Conservation (phyloP, 208 protist species). For the Wallacemonas rigidus region DNA sequence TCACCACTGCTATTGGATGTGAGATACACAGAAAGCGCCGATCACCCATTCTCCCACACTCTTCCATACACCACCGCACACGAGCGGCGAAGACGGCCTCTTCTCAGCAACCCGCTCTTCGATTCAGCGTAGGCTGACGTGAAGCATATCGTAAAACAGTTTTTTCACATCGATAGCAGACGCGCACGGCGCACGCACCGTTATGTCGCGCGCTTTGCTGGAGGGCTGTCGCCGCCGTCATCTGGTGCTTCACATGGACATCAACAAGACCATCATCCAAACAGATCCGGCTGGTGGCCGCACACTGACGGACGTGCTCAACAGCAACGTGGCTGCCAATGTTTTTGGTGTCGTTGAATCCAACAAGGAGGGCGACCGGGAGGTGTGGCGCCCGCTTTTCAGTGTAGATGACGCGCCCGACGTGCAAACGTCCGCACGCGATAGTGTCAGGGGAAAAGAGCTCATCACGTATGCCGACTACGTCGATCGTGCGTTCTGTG, state of each 20-base stretch:
- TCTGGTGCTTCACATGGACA: constrained; percentile 89
- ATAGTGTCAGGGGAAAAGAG: constrained; percentile 14
- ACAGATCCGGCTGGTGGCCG: constrained; percentile 73
- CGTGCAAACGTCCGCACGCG: neutral
- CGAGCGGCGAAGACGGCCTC: neutral
- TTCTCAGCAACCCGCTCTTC: neutral
- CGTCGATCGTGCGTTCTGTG: constrained; percentile 56
- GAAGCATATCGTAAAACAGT: no score
- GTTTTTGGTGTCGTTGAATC: constrained; percentile 55
- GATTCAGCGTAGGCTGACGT: no score
- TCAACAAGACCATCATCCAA: constrained; percentile 92
- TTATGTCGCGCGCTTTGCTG: constrained; percentile 62
- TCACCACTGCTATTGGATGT: no score
- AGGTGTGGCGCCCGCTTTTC: constrained; percentile 46
- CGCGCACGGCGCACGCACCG: no score
- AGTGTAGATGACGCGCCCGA: constrained; percentile 42
- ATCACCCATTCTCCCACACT: neutral
- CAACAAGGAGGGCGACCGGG: constrained; percentile 13
- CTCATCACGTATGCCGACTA: constrained; percentile 71
- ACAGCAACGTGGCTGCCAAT: constrained; percentile 86
- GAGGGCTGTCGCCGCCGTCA: constrained; percentile 58
- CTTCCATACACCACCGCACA: neutral
- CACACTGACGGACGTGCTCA: constrained; percentile 82
- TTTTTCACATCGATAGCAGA: no score
- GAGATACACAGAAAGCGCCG: no score